phyloP scores from a whole-genome alignment of 441 rosid genomes.

The Omphalea diandra region DNA sequence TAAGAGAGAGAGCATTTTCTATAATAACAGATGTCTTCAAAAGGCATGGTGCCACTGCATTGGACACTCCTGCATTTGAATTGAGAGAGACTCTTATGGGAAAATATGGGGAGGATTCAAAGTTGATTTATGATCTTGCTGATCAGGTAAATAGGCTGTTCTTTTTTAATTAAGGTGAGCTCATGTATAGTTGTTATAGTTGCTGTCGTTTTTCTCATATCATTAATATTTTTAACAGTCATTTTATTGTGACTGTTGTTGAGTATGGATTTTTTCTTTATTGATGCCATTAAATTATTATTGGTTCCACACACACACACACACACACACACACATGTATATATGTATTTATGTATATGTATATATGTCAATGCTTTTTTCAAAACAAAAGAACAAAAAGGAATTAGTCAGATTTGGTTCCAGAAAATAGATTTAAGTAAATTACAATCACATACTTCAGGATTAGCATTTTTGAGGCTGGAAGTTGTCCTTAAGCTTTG shows the following conservation, averaged over 20 bases:
- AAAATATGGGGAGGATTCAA: constrained; percentile 95
- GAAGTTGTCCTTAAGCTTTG: not conserved
- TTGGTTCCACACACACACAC: no score
- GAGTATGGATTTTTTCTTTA: no score
- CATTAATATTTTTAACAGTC: not conserved
- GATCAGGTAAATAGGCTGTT: constrained; percentile 66
- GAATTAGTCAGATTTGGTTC: no score
- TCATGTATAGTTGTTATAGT: not conserved
- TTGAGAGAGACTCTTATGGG: constrained; percentile 94
- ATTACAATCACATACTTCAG: not conserved
- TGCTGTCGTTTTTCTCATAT: not conserved
- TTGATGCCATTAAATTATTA: no score
- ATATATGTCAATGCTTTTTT: no score
- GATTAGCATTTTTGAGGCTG: not conserved
- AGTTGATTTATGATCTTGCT: constrained; percentile 89
- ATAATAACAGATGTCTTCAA: constrained; percentile 72
- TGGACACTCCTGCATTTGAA: constrained; percentile 97
- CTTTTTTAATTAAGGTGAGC: not conserved
- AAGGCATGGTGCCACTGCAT: constrained; percentile 89
- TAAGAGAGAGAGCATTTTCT: constrained; percentile 80
- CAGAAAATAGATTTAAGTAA: no score
- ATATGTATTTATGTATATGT: no score
- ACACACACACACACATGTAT: no score
- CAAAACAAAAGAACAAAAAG: no score
- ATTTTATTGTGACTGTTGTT: no score